phyloP scores from a whole-genome alignment of 345 rosid species.

The Xanthoceras sorbifolium region DNA sequence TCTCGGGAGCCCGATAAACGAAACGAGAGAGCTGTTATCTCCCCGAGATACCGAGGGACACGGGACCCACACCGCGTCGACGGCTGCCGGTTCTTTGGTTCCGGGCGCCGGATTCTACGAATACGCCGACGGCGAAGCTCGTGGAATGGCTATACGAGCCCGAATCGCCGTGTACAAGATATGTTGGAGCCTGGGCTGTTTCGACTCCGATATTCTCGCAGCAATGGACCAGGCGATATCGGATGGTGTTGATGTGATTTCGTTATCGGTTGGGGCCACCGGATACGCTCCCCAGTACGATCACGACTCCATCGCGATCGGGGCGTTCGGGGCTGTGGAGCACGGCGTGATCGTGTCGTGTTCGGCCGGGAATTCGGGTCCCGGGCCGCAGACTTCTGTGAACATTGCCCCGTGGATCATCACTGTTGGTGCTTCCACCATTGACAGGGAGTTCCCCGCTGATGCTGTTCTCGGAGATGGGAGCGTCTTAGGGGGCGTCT shows the following conservation, averaged over 20 bases:
- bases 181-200: conserved; percentile 82
- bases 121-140: conserved; percentile 73
- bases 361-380: conserved; percentile 94
- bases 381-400: conserved; percentile 64
- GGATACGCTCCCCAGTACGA: conserved; percentile 77
- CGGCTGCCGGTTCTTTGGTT: conserved; percentile 78
- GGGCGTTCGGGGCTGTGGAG: conserved; percentile 68
- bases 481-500: conserved; percentile 54
- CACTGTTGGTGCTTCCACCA: conserved; percentile 84
- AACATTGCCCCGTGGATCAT: conserved; percentile 94
- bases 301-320: conserved; percentile 76
- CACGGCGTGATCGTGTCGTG: conserved; percentile 78
- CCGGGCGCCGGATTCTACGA: conserved; percentile 60
- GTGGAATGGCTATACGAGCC: conserved; percentile 86
- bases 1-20: conserved; percentile 36
- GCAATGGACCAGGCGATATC: conserved; percentile 85
- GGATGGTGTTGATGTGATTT: conserved; percentile 84
- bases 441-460: conserved; percentile 87
- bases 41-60: conserved; percentile 90
- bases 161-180: conserved; percentile 85
- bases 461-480: conserved; percentile 74
- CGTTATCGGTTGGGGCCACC: conserved; percentile 74
- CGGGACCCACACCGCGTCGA: conserved; percentile 88
- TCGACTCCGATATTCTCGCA: conserved; percentile 89
- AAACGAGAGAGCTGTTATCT: conserved; percentile 54